These are phyloP conservation scores for Vaccinium corymbosum DNA, from an alignment of 148 eudicot genomes.

Conservation along the genomic window DNA sequence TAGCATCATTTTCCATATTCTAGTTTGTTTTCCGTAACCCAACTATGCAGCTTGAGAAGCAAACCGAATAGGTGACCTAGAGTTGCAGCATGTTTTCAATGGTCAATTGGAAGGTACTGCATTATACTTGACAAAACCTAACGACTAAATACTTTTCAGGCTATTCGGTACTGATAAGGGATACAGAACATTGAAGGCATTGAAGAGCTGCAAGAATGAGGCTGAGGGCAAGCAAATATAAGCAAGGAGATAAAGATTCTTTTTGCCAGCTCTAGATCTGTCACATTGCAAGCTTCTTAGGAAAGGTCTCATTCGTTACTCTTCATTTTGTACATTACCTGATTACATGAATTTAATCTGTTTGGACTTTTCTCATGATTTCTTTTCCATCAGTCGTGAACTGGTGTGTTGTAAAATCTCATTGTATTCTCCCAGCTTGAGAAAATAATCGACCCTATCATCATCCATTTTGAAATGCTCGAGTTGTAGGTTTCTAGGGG, in stretches of 20 bases:
- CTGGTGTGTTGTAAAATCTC: background rate
- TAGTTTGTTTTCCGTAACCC: background rate
- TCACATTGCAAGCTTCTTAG: constrained; percentile 3
- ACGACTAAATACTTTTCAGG: constrained; percentile 33
- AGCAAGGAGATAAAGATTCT: background rate
- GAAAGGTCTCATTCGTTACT: constrained; percentile 9
- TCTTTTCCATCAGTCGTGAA: background rate
- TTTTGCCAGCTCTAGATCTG: background rate
- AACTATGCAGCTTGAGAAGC: constrained; percentile 1
- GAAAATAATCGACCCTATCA: background rate
- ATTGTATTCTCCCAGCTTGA: background rate
- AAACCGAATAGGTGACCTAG: background rate
- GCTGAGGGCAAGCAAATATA: constrained; percentile 43
- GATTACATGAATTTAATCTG: constrained; percentile 7
- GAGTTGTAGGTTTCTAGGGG: background rate
- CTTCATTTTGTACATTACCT: background rate
- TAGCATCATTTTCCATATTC: constrained; percentile 2
- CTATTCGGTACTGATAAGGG: constrained; percentile 74
- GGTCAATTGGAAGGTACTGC: background rate
- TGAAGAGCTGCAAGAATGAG: constrained; percentile 42
- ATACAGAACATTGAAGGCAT: constrained; percentile 68
- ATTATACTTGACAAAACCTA: background rate
- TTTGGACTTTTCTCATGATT: background rate
- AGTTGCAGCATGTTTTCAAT: background rate
- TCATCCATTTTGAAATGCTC: background rate